A percentile compares a stretch with the other conserved stretches of the same genome.
phyloP scores from a whole-genome alignment of 2,329 filamentous ascomycete genomes.

The Lachnellula willkommii region DNA sequence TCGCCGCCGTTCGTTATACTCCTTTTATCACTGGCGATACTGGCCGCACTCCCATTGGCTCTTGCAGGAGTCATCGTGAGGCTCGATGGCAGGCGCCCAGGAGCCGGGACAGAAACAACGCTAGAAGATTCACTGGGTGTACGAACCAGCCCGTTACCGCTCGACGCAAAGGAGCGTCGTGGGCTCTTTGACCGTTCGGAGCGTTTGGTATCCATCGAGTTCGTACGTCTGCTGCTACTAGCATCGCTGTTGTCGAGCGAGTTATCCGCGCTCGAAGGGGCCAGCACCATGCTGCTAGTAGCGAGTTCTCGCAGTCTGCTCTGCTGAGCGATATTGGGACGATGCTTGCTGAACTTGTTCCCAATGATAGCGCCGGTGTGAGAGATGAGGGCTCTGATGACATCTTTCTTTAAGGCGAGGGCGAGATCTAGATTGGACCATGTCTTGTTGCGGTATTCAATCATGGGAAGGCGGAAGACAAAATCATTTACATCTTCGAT shows the following conservation, averaged over 20 bases:
- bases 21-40: constrained; percentile 5
- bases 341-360: constrained; percentile 90
- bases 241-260: constrained; percentile 30
- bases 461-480: constrained; percentile 87
- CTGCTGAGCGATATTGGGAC: constrained; percentile 74
- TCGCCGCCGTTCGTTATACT: constrained; percentile 12
- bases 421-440: constrained; percentile 97
- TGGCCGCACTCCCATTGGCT: constrained; percentile 10
- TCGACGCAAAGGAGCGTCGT: constrained; percentile 28
- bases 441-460: constrained; percentile 97
- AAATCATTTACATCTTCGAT: constrained; percentile 96
- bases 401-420: constrained; percentile 86
- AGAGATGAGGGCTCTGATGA: constrained; percentile 88
- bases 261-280: constrained; percentile 27
- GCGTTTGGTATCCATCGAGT: constrained; percentile 19
- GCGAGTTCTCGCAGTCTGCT: constrained; percentile 76
- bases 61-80: constrained; percentile 28
- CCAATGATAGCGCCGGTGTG: constrained; percentile 95
- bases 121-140: constrained; percentile 28
- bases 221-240: constrained; percentile 24
- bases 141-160: constrained; percentile 19
- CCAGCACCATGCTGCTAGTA: constrained; percentile 47
- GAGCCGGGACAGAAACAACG: constrained; percentile 16
- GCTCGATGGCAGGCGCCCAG: constrained; percentile 14
- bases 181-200: constrained; percentile 28